phyloP scores from a whole-genome alignment of 176 grass and related monocot genomes.

The Eragrostis nindensis region DNA sequence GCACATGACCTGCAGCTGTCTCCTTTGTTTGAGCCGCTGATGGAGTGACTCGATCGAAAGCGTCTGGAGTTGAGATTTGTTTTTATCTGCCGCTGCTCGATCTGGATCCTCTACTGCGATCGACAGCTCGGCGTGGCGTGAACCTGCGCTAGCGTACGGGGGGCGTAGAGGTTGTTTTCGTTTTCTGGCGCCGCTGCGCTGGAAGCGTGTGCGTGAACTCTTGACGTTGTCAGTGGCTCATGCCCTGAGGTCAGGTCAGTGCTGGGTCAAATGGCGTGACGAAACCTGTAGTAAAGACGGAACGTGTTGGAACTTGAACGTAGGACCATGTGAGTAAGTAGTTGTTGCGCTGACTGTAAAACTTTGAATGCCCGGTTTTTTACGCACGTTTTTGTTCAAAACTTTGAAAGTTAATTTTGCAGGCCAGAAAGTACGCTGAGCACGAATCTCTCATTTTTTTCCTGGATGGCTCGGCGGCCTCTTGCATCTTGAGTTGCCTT shows the following conservation, averaged over 20 bases:
- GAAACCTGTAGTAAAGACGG: neutral
- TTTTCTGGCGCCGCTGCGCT: neutral
- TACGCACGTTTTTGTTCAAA: neutral
- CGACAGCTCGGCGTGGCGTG: slow-evolving; percentile 32
- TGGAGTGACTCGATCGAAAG: neutral
- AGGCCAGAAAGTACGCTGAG: neutral
- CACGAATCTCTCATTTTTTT: too few relatives aligned
- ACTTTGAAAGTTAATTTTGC: neutral
- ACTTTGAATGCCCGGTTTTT: neutral
- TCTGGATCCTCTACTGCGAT: slow-evolving; percentile 43
- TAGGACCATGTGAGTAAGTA: too few relatives aligned
- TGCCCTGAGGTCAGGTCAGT: neutral
- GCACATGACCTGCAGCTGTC: slow-evolving; percentile 47
- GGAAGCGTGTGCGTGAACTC: neutral
- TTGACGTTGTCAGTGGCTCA: neutral
- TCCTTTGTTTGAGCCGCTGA: slow-evolving; percentile 33
- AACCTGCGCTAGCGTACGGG: slow-evolving; percentile 1
- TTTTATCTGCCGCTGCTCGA: slow-evolving; percentile 16
- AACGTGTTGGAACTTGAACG: slow-evolving; percentile 1
- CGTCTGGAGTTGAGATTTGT: slow-evolving; percentile 44
- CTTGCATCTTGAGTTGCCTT: too few relatives aligned
- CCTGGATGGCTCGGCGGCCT: too few relatives aligned
- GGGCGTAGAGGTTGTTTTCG: neutral
- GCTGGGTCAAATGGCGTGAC: slow-evolving; percentile 6
- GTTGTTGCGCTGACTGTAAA: neutral